Percentiles rank a stretch among this genome's conserved stretches.
phyloP scores from a whole-genome alignment of 768 basidiomycete genomes.

The Sarcodon sp. region DNA sequence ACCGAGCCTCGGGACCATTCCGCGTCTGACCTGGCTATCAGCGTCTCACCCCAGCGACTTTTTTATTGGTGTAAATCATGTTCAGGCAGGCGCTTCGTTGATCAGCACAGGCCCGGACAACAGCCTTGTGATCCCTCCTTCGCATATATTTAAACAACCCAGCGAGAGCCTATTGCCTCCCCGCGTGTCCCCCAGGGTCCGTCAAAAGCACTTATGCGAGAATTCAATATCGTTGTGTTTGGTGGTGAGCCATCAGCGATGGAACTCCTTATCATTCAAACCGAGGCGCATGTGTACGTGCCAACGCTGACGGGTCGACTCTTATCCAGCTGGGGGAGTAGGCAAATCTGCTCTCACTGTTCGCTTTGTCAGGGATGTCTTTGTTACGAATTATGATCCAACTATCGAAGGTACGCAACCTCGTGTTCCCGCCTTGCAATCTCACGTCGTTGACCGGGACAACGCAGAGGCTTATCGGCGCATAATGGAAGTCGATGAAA shows the following conservation, averaged over 20 bases:
- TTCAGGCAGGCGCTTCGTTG: too few species aligned
- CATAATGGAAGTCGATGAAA: conserved; percentile 51
- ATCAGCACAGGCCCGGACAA: too few species aligned
- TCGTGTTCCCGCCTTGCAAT: background rate
- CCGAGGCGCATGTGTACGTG: background rate
- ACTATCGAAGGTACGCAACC: conserved; percentile 61
- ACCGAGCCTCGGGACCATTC: too few species aligned
- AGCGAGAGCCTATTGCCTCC: too few species aligned
- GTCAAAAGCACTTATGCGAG: conserved; percentile 32
- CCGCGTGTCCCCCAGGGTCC: conserved; percentile 5
- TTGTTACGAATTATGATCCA: conserved; percentile 70
- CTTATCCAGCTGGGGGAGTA: conserved; percentile 61
- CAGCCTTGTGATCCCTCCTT: too few species aligned
- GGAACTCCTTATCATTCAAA: background rate
- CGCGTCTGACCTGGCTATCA: too few species aligned
- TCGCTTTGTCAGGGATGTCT: conserved; percentile 60
- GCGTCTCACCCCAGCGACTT: too few species aligned
- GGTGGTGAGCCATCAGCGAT: conserved; percentile 39
- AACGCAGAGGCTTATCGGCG: conserved; percentile 58
- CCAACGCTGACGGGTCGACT: conserved; percentile 1
- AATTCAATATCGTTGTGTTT: conserved; percentile 69
- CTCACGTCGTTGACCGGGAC: conserved; percentile 1
- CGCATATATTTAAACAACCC: too few species aligned
- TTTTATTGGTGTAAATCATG: too few species aligned
- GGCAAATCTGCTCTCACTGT: conserved; percentile 83